These are phyloP conservation scores for Pyrenophora seminiperda DNA, from an alignment of 2,329 filamentous ascomycete genomes.

Conservation along the genomic window DNA sequence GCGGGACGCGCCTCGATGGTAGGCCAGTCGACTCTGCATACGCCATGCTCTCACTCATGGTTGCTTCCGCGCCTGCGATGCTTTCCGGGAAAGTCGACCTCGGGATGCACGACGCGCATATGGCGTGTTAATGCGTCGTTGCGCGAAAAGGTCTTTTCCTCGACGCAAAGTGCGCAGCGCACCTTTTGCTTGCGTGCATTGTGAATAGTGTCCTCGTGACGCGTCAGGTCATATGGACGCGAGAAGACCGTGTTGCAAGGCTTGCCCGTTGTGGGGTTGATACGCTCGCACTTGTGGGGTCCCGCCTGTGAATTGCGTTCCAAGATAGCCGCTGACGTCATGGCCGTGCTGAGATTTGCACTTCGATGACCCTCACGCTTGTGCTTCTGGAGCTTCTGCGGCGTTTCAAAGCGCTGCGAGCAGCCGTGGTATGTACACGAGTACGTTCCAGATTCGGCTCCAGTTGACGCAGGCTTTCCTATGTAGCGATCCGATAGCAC, in stretches of 20 bases:
- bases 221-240: slow-evolving; percentile 91
- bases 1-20: slow-evolving; percentile 13
- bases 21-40: slow-evolving; percentile 23
- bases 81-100: slow-evolving; percentile 80
- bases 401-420: slow-evolving; percentile 83
- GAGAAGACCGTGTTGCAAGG: slow-evolving; percentile 95
- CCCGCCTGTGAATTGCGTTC: slow-evolving; percentile 84
- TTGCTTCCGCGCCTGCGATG: slow-evolving; percentile 51
- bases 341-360: slow-evolving; percentile 48
- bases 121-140: slow-evolving; percentile 94
- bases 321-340: slow-evolving; percentile 61
- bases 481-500: slow-evolving; percentile 34
- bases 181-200: slow-evolving; percentile 94
- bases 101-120: slow-evolving; percentile 91
- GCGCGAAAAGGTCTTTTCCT: slow-evolving; percentile 96
- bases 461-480: slow-evolving; percentile 65
- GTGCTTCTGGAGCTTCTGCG: slow-evolving; percentile 86
- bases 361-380: slow-evolving; percentile 88
- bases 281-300: slow-evolving; percentile 88
- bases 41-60: slow-evolving; percentile 35
- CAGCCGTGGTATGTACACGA: slow-evolving; percentile 96
- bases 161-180: slow-evolving; percentile 86
- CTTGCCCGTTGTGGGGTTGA: slow-evolving; percentile 94
- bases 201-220: slow-evolving; percentile 97
- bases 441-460: slow-evolving; percentile 84